Conservation (phyloP, 1,284 basidiomycete species). For the Singerocomus rubriflavus region DNA sequence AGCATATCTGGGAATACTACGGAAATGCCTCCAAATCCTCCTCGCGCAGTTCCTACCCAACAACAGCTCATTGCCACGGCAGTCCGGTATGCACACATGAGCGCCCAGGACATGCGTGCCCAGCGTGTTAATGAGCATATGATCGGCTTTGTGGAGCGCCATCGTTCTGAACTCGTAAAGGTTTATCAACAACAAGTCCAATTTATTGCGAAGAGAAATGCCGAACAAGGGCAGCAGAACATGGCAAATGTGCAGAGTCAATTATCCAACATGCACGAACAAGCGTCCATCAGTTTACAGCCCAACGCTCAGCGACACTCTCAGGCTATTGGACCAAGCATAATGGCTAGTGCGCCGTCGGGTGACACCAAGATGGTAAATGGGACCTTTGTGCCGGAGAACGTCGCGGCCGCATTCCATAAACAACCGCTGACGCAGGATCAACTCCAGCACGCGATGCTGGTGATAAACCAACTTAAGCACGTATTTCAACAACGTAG, state of each 20-base stretch:
- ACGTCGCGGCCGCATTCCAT: slow-evolving; percentile 4
- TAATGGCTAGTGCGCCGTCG: slow-evolving; percentile 11
- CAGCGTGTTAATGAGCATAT: slow-evolving; percentile 48
- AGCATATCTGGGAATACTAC: slow-evolving; percentile 16
- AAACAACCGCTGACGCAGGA: slow-evolving; percentile 28
- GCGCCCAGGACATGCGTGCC: slow-evolving; percentile 50
- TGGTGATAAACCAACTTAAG: slow-evolving; percentile 35
- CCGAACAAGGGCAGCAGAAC: slow-evolving; percentile 27
- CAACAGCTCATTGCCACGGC: slow-evolving; percentile 25
- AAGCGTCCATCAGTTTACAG: slow-evolving; percentile 14
- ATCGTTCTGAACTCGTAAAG: slow-evolving; percentile 41
- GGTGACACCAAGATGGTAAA: slow-evolving; percentile 26
- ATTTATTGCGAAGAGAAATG: slow-evolving; percentile 23
- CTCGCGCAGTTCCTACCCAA: slow-evolving; percentile 11
- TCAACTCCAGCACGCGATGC: slow-evolving; percentile 31
- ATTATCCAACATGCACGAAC: slow-evolving; percentile 25
- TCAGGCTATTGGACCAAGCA: slow-evolving; percentile 16
- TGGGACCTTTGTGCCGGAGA: slow-evolving; percentile 15
- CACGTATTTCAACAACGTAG: slow-evolving; percentile 31
- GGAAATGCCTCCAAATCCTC: slow-evolving; percentile 21
- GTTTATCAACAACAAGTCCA: slow-evolving; percentile 26
- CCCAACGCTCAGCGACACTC: slow-evolving; percentile 20
- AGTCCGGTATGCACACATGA: slow-evolving; percentile 39
- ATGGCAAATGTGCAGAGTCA: slow-evolving; percentile 18
- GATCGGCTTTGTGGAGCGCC: slow-evolving; percentile 54